Base-by-base conservation (phyloP, 2,329 filamentous ascomycete genomes). In the Zymoseptoria ardabiliae region DNA sequence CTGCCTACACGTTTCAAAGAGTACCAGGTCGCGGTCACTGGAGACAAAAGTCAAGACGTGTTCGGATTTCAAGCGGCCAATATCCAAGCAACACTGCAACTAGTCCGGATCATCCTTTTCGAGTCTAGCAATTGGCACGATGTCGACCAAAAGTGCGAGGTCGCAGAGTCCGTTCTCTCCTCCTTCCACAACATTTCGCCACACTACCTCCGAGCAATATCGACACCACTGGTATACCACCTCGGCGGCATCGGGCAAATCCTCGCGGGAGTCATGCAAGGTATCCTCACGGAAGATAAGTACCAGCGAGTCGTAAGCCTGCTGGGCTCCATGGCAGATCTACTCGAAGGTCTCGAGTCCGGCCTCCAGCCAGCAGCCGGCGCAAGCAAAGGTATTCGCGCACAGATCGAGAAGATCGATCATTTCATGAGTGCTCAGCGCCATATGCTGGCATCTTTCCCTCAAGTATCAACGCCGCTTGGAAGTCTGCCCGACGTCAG, bases 11-110 rank as follows among this genome's bases (percentile, higher is more conserved):
- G 62, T 7, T 74, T 76, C 66, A 71, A 70, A 53, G 61, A 68
- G 22, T 67, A 59, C 50, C 63, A 61, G 6, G 58, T 61, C 1
- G 65, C 61, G 1, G 61, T 65, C 30, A 71, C 75, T 58, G 70
- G 66, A 63, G 73, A 77, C 55, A 62, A 61, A 17, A 59, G 60
- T 3, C 71, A 74, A 21, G 76, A 79, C 58, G 68, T 77, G 4
- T 77, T 75, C 60, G 75, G 76, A 1, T 81, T 81, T 35, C 79
- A 81, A 63, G 77, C 78, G 4, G 79, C 79, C 22, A 80, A 81
- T 62, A 80, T 81, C 19, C 73, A 76, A 54, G 77, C 77, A 0
- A 81, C 79, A 0, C 62, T 79, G 8, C 77, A 79, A 60, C 72
- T 81, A 9, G 72, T 81, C 3, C 76, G 78, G 17, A 80, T 81